Evolutionary conservation across 352 stramenopile genomes (phyloP).

Genomic region (Phytophthora sp.): DNA sequence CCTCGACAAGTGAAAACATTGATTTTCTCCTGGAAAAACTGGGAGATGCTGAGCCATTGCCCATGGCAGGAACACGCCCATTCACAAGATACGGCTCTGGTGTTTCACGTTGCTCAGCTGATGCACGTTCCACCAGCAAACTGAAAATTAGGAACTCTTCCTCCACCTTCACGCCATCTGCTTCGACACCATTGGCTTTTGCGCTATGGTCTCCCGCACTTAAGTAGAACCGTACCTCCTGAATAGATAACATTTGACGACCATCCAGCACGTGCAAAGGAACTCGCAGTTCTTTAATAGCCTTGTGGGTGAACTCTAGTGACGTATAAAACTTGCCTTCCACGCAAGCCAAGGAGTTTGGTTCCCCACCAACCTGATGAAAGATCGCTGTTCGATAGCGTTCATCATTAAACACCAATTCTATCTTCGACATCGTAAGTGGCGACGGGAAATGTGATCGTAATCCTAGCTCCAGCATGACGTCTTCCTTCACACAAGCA

Average conservation of each 20-base stretch:
- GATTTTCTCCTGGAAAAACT: constrained; percentile 84
- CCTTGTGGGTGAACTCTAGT: constrained; percentile 56
- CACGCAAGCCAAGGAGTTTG: constrained; percentile 3
- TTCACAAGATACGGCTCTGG: constrained; percentile 54
- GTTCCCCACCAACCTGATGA: constrained; percentile 37
- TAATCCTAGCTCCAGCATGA: constrained; percentile 54
- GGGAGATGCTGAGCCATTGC: constrained; percentile 78
- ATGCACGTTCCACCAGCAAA: constrained; percentile 51
- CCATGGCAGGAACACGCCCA: constrained; percentile 83
- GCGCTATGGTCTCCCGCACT: constrained; percentile 11
- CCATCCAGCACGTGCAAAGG: constrained; percentile 64
- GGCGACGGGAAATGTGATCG: constrained; percentile 61
- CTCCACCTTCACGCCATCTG: constrained; percentile 14
- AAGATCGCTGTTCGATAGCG: constrained; percentile 72
- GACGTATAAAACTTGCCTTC: constrained; percentile 52
- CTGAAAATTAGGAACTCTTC: constrained; percentile 67
- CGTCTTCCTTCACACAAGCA: constrained; percentile 73
- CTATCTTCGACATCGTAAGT: constrained; percentile 65
- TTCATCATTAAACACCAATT: constrained; percentile 79
- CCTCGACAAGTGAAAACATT: constrained; percentile 65
- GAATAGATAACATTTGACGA: constrained; percentile 60
- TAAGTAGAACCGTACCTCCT: constrained; percentile 70
- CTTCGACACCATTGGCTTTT: constrained; percentile 7
- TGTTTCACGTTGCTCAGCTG: constrained; percentile 40
- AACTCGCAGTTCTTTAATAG: constrained; percentile 42